phyloP scores from a whole-genome alignment of 1,139 yeast species.

The Geotrichum klebahnii region DNA sequence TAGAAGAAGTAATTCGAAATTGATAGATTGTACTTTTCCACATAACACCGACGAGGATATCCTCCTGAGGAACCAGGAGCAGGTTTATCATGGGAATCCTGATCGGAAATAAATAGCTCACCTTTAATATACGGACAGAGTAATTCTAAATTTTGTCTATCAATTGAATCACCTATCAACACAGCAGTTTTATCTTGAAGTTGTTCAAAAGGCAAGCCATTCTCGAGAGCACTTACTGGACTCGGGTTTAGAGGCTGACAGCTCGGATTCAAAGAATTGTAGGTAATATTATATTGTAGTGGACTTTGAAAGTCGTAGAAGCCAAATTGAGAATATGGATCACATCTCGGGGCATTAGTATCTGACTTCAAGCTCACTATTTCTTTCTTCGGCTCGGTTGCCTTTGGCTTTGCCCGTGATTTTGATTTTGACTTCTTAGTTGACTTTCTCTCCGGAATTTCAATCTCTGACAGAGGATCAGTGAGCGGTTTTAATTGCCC shows the following conservation, averaged over 20 bases:
- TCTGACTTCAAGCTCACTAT: no score
- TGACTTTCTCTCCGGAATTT: not conserved
- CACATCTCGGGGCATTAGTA: no score
- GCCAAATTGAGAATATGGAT: conserved; percentile 22
- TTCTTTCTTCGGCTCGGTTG: not conserved
- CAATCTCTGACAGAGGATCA: not conserved
- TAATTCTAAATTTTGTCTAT: conserved; percentile 21
- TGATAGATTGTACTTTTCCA: conserved; percentile 20
- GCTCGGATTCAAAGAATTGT: conserved; percentile 16
- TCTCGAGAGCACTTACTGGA: conserved; percentile 14
- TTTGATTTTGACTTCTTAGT: not conserved
- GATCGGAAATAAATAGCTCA: conserved; percentile 19
- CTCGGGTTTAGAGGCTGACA: conserved; percentile 22
- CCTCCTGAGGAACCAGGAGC: conserved; percentile 16
- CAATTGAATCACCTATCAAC: conserved; percentile 24
- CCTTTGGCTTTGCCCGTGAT: not conserved
- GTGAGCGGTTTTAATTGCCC: not conserved
- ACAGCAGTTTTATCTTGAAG: conserved; percentile 23
- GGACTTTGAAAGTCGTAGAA: conserved; percentile 17
- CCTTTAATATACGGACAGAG: conserved; percentile 21
- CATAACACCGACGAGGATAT: conserved; percentile 23
- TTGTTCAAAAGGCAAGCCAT: conserved; percentile 9
- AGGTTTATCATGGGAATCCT: conserved; percentile 14
- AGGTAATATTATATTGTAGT: conserved; percentile 11
- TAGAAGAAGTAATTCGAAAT: conserved; percentile 23